Evolutionary conservation across 2,329 filamentous ascomycete genomes (phyloP).

Genomic region (Moelleriella libera): DNA sequence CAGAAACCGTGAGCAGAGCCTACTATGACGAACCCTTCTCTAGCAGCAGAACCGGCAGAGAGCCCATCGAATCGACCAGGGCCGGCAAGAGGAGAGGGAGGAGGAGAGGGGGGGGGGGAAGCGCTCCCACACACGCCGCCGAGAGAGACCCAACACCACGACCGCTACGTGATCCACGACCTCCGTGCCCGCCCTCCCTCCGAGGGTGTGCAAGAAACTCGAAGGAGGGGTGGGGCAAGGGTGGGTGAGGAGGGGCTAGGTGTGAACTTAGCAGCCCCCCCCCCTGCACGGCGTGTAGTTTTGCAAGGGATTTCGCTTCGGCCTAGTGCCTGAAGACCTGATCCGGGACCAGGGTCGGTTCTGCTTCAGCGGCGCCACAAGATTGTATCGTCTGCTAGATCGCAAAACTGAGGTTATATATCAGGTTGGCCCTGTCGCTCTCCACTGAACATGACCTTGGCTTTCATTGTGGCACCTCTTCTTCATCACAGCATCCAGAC

Average conservation of each 20-base stretch:
- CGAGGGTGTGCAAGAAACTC: neutral
- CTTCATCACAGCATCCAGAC: neutral
- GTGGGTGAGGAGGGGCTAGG: neutral
- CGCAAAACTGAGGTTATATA: conserved; percentile 1
- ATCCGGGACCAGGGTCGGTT: neutral
- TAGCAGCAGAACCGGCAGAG: too few relatives aligned
- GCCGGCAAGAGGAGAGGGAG: neutral
- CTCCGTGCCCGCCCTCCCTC: neutral
- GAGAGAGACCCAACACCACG: neutral
- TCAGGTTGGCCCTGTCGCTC: conserved; percentile 4
- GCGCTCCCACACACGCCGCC: neutral
- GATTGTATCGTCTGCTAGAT: conserved; percentile 1
- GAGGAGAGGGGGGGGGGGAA: neutral
- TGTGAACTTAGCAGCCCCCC: neutral
- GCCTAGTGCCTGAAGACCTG: neutral
- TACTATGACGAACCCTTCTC: neutral
- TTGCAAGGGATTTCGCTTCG: neutral
- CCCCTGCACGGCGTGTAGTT: neutral
- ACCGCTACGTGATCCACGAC: neutral
- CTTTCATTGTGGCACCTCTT: neutral
- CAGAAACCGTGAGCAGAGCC: neutral
- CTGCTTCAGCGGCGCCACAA: neutral
- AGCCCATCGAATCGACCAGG: neutral
- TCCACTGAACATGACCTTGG: neutral
- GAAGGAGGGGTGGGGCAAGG: neutral